Base-by-base conservation (phyloP, 495 filamentous ascomycete genomes). In the Neurospora africana region DNA sequence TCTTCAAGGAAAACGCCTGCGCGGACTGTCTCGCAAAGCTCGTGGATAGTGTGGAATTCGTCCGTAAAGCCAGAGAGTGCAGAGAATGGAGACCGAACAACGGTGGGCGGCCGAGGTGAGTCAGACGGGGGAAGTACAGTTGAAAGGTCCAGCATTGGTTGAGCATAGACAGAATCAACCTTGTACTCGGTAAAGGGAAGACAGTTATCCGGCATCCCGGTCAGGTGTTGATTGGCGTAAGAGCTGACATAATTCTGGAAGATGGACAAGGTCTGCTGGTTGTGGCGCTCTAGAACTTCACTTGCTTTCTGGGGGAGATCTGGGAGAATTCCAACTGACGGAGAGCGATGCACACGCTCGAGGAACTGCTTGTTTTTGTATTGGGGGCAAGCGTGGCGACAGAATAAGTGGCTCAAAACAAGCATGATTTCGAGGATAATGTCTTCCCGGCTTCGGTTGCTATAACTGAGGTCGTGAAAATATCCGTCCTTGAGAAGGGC, bases 1-100 rank as follows among this genome's bases (percentile, higher is more conserved):
- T 89, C 84, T 77, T 94, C 92, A 0, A 94, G 83, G 79, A 91
- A 93, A 4, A 94, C 87, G 2, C 87, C 90, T 17, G 82, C 80
- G 35, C 92, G 87, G 3, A 86, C 84, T 11, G 87, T 87, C 23
- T 82, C 75, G 76, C 90, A 91, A 6, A 94, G 85, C 61, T 92
- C 89, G 11, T 82, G 76, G 37, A 93, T 87, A 0, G 82, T 87
- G 10, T 79, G 75, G 81, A 92, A 93, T 4, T 81, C 72, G 74
- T 93, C 92, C 4, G 76, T 78, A 68, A 87, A 83, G 3, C 92
- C 91, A 2, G 92, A 93, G 5, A 94, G 84, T 1, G 90, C 91
- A 11, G 89, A 85, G 75, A 94, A 94, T 4, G 88, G 79, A 10
- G 91, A 93, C 13, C 87, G 84, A 4, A 90, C 81, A 17, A 72